These are phyloP conservation scores for Kluyveromyces starmeri DNA, from an alignment of 805 yeast genomes.

Conservation along the genomic window DNA sequence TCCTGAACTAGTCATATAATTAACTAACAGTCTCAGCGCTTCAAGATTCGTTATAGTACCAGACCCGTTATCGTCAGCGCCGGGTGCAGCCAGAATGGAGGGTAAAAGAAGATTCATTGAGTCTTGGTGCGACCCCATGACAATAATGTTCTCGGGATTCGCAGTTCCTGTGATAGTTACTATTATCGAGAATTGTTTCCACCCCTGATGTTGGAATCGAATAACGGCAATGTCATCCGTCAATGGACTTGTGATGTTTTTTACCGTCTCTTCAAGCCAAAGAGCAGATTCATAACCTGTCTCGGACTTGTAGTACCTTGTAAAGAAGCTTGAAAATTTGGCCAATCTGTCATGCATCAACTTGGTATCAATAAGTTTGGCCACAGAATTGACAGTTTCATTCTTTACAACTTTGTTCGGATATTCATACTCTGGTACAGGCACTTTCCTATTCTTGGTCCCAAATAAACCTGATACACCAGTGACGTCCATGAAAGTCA, in stretches of 20 bases:
- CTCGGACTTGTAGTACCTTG: slow-evolving; percentile 67
- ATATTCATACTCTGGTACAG: slow-evolving; percentile 34
- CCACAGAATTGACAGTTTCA: slow-evolving; percentile 34
- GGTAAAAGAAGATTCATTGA: slow-evolving; percentile 72
- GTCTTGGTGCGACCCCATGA: slow-evolving; percentile 88
- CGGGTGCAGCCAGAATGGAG: slow-evolving; percentile 64
- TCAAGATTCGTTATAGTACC: slow-evolving; percentile 78
- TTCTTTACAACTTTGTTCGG: slow-evolving; percentile 39
- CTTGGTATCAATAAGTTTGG: slow-evolving; percentile 37
- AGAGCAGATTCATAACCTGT: slow-evolving; percentile 62
- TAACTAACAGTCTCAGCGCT: slow-evolving; percentile 54
- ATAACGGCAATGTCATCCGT: slow-evolving; percentile 35
- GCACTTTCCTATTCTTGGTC: slow-evolving; percentile 8
- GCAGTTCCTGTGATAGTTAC: slow-evolving; percentile 49
- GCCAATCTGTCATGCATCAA: slow-evolving; percentile 47
- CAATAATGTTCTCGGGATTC: slow-evolving; percentile 39
- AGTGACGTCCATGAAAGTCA: slow-evolving; percentile 59
- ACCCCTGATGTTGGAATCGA: slow-evolving; percentile 51
- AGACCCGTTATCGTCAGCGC: slow-evolving; percentile 92
- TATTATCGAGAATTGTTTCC: slow-evolving; percentile 74
- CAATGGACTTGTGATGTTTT: slow-evolving; percentile 19
- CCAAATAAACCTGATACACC: slow-evolving; percentile 22
- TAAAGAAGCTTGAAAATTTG: slow-evolving; percentile 57
- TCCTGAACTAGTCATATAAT: slow-evolving; percentile 17
- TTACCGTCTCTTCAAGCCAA: slow-evolving; percentile 53